phyloP scores from a whole-genome alignment of 495 filamentous ascomycete species.

The Podospora pseudopauciseta region DNA sequence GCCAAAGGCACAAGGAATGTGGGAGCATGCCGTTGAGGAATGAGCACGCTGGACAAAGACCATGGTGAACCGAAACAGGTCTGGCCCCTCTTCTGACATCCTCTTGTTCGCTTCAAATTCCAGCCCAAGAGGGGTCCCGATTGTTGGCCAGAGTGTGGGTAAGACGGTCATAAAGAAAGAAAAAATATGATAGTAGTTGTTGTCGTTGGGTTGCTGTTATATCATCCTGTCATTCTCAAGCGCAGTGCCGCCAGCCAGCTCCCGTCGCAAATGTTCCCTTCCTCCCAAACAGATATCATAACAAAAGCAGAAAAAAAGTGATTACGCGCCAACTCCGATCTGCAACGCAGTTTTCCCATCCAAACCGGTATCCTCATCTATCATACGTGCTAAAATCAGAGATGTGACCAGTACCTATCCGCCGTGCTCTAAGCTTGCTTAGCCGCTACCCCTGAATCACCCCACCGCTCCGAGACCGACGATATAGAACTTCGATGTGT shows the following conservation, averaged over 20 bases:
- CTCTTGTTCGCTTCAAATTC: constrained; percentile 14
- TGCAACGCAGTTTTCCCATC: constrained; percentile 29
- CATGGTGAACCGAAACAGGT: constrained; percentile 39
- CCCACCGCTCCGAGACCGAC: background rate
- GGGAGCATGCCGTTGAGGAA: constrained; percentile 7
- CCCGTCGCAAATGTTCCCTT: constrained; percentile 5
- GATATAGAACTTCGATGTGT: background rate
- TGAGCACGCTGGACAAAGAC: constrained; percentile 36
- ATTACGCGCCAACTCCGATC: constrained; percentile 29
- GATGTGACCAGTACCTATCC: constrained; percentile 34
- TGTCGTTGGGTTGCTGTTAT: constrained; percentile 4
- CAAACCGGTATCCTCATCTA: constrained; percentile 28
- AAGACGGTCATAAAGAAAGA: background rate
- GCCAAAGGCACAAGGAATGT: constrained; percentile 24
- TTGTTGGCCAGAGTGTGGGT: background rate
- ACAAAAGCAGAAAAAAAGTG: constrained; percentile 15
- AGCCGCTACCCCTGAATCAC: constrained; percentile 8
- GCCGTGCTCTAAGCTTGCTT: constrained; percentile 18
- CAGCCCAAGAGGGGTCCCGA: background rate
- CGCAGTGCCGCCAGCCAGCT: constrained; percentile 16
- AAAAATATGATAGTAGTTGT: background rate
- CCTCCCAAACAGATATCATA: constrained; percentile 10
- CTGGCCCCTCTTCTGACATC: constrained; percentile 13
- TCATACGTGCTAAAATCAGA: constrained; percentile 35
- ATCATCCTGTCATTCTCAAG: constrained; percentile 12